Evolutionary conservation across 140 eudicot genomes (phyloP), one percentile per base, ranked within the genome.

Genomic region (Erigeron philadelphicus): DNA sequence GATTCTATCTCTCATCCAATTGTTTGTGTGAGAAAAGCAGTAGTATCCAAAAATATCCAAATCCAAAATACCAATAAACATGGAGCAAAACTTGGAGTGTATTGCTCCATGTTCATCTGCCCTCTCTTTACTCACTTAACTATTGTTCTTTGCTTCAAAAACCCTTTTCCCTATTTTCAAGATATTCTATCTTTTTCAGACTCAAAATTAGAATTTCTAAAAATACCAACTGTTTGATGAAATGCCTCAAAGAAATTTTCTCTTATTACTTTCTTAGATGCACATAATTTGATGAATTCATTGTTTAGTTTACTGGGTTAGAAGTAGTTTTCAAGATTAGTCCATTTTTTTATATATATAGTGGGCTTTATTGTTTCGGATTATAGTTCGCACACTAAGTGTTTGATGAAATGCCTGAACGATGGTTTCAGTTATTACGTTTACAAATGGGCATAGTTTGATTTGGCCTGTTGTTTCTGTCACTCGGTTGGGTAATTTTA

Each of bases 321-420:
- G 72, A 21, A 44, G 19, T 55, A 16, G 62, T 62, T 31, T 61
- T 53, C 40, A 46, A 69, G 62, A 81, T 64, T 43, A 53, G 5
- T 31, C 38, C 4, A 31, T 31, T 1, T 31, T 31, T 31, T 31
- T 31, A 31, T 31, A 31, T 31, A 31, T 2, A 4, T 31, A 21
- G 25, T 31, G 38, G 5, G 38, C 5, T 31, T 31, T 31, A 31
- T 31, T 31, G 38, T 31, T 31, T 31, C 4, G 38, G 38, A 5
- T 31, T 31, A 2, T 31, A 31, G 38, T 31, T 31, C 38, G 65
- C 66, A 17, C 57, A 25, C 78, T 50, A 78, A 44, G 17, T 81
- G 96, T 81, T 86, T 71, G 95, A 90, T 80, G 97, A 87, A 84
- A 90, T 87, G 97, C 95, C 92, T 86, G 93, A 86, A 72, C 84